Base-by-base conservation (phyloP, 768 basidiomycete species). In the Pleurotus platypus region DNA sequence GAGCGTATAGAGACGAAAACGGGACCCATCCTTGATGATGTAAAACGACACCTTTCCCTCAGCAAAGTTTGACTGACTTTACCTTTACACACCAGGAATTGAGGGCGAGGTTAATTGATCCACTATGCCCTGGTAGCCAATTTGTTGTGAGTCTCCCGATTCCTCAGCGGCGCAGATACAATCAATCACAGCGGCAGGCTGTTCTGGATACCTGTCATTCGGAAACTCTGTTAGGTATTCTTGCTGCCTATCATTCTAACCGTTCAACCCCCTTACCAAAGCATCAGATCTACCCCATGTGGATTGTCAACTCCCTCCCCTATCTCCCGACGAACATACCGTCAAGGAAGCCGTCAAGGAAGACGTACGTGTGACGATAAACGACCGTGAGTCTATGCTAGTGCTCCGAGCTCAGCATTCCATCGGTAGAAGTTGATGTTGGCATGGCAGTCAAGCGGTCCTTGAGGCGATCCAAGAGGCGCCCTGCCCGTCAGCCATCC, bases 1-100 rank as follows among this genome's bases (percentile, higher is more conserved):
- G 78, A 80, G 62, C 69, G 78, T 75, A 46, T 24, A 65, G 57
- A 24, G 22, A 42, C 39, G n/a, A 24, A 22, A 37, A 42, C 38
- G n/a, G 51, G 51, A 4, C 18, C 9, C n/a, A 53, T 60, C n/a
- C 37, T 24, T 2, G 55, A 56, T 37, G 49, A 55, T 42, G 57
- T 58, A 49, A 8, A 53, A 45, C 30, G 20, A 46, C 11, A 18
- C 20, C 16, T 22, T 20, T 18, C 18, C 20, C 15, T n/a, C 7
- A 3, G 30, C 30, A 11, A 35, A 11, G 7, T 18, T 46, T 7
- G 11, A 27, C 30, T 56, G 15, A 37, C 55, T 15, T 1, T 51
- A 43, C n/a, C 55, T 15, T 1, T 51, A 43, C n/a, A 43, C n/a
- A 1, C 26, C 26, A 67, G 66, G 62, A 68, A 46, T 39, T 68